Evolutionary conservation across 2,329 filamentous ascomycete species (phyloP).

Genomic region (Zymoseptoria ardabiliae): DNA sequence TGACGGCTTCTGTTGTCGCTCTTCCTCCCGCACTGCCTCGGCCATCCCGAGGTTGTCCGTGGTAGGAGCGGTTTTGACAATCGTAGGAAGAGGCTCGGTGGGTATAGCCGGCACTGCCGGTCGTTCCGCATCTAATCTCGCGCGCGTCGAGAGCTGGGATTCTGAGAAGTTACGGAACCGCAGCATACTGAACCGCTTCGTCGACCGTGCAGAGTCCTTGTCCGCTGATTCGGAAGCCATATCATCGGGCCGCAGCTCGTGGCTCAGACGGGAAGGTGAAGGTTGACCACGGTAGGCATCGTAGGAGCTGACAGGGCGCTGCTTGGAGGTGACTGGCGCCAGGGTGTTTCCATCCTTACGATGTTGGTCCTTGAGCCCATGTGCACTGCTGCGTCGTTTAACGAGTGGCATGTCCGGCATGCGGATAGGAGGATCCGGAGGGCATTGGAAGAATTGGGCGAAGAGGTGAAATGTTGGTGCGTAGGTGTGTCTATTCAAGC

Average conservation of each 20-base stretch:
- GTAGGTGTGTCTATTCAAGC: not conserved
- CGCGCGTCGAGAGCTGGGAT: constrained; percentile 71
- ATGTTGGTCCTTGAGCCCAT: not conserved
- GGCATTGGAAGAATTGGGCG: not conserved
- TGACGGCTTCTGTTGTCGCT: constrained; percentile 12
- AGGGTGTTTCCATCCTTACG: not conserved
- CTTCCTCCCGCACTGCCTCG: constrained; percentile 3
- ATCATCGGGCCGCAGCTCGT: constrained; percentile 21
- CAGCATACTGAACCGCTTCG: constrained; percentile 58
- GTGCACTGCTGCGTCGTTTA: not conserved
- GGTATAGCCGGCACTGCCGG: constrained; percentile 38
- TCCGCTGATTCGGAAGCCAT: constrained; percentile 9
- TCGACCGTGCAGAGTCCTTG: constrained; percentile 15
- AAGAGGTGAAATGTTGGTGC: not conserved
- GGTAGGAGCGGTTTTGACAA: constrained; percentile 89
- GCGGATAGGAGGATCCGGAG: not conserved
- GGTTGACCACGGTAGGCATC: constrained; percentile 11
- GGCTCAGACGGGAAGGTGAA: constrained; percentile 17
- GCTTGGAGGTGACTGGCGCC: not conserved
- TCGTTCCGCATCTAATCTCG: constrained; percentile 49
- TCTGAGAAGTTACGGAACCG: constrained; percentile 89
- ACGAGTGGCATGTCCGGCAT: not conserved
- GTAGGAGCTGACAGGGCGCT: constrained; percentile 10
- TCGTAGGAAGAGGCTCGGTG: constrained; percentile 47
- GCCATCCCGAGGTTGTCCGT: constrained; percentile 34